Conservation (phyloP, 2,329 filamentous ascomycete genomes). For the Monilinia vaccinii-corymbosi region DNA sequence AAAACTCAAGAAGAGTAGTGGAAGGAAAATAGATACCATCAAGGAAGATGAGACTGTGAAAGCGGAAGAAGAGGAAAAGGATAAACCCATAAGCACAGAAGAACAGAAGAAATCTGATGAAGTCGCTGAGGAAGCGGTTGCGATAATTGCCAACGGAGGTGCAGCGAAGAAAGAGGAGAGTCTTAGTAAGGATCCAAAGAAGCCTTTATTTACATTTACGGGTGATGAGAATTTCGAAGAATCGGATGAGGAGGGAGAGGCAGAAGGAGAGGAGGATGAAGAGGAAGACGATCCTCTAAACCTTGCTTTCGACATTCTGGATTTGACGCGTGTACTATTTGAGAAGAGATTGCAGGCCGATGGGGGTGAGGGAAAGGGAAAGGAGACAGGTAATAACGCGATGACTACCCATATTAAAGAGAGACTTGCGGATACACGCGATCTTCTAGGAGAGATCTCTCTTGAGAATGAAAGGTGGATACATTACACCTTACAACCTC, state of each 20-base stretch:
- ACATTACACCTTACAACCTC: not conserved
- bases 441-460: conserved; percentile 92
- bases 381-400: conserved; percentile 33
- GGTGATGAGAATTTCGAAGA: conserved; percentile 91
- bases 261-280: conserved; percentile 33
- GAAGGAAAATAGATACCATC: conserved; percentile 33
- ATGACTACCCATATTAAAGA: conserved; percentile 61
- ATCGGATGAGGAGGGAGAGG: conserved; percentile 64
- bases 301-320: conserved; percentile 74
- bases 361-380: conserved; percentile 37
- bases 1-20: conserved; percentile 35
- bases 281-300: conserved; percentile 61
- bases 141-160: conserved; percentile 28
- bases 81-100: conserved; percentile 34
- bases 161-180: conserved; percentile 30
- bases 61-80: conserved; percentile 42
- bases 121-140: conserved; percentile 38
- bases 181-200: conserved; percentile 40
- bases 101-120: conserved; percentile 36
- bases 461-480: conserved; percentile 78
- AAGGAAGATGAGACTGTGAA: conserved; percentile 45
- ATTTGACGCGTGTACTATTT: conserved; percentile 63
- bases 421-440: conserved; percentile 72
- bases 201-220: conserved; percentile 81
- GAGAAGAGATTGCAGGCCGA: conserved; percentile 43